A percentile compares a stretch with the other conserved stretches of the same genome.
Evolutionary conservation across 208 protist genomes (phyloP).

Genomic region (Acanthamoeba royreba): DNA sequence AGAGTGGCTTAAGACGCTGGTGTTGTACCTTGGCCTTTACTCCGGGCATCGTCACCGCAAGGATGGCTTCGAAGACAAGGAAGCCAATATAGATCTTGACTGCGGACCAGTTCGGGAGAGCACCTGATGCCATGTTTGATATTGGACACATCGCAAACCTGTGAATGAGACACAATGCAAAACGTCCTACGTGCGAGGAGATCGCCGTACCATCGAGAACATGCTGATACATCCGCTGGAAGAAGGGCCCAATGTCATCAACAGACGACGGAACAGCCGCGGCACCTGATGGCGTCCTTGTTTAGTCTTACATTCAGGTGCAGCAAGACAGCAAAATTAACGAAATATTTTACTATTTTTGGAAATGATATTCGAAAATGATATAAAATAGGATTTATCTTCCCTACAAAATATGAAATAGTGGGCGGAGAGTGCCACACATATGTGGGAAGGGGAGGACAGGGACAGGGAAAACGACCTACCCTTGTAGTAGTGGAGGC

Average conservation of each 20-base stretch:
- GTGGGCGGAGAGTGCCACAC: too few relatives aligned
- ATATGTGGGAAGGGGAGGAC: not conserved
- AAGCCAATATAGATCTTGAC: slow-evolving; percentile 58
- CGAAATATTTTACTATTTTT: too few relatives aligned
- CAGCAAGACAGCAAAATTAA: too few relatives aligned
- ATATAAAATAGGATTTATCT: too few relatives aligned
- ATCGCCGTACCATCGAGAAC: not conserved
- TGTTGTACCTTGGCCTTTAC: slow-evolving; percentile 60
- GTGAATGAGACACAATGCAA: too few relatives aligned
- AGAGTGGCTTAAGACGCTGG: too few relatives aligned
- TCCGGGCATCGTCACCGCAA: slow-evolving; percentile 83
- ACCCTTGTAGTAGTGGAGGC: slow-evolving; percentile 82
- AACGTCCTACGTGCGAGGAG: too few relatives aligned
- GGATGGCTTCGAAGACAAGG: slow-evolving; percentile 76
- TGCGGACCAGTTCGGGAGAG: slow-evolving; percentile 66
- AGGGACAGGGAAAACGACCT: slow-evolving; percentile 7
- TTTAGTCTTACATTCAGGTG: too few relatives aligned
- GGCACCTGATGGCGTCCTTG: not conserved
- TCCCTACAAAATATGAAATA: too few relatives aligned
- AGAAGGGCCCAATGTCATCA: not conserved
- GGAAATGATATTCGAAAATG: too few relatives aligned
- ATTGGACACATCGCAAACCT: slow-evolving; percentile 29
- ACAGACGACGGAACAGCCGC: not conserved
- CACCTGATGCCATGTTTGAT: slow-evolving; percentile 68
- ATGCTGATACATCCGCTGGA: not conserved